Evolutionary conservation across 1,284 basidiomycete genomes (phyloP).

Genomic region (Leccinum angustisporum): DNA sequence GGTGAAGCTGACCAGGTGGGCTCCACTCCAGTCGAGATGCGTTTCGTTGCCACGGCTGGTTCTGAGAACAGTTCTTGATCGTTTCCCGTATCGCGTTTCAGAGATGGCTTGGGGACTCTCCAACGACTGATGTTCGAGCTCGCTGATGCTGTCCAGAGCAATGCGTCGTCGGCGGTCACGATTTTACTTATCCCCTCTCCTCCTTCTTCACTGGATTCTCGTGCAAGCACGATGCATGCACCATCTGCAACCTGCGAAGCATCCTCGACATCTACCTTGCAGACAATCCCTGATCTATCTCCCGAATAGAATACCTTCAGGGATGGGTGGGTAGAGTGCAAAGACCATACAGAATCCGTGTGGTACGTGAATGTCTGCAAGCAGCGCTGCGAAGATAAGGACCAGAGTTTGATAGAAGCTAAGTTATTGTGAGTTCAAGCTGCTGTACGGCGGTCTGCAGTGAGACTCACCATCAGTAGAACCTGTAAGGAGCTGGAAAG

Average conservation of each 20-base stretch:
- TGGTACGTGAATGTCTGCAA: slow-evolving; percentile 97
- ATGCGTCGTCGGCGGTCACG: slow-evolving; percentile 79
- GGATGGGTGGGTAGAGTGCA: slow-evolving; percentile 84
- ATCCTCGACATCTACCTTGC: slow-evolving; percentile 86
- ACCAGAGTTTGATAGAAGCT: slow-evolving; percentile 92
- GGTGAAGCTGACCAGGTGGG: slow-evolving; percentile 11
- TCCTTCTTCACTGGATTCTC: slow-evolving; percentile 48
- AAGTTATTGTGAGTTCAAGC: slow-evolving; percentile 19
- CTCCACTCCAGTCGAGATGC: slow-evolving; percentile 24
- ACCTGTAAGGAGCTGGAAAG: slow-evolving; percentile 75
- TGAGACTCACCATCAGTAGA: slow-evolving; percentile 74
- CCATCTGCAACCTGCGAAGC: slow-evolving; percentile 82
- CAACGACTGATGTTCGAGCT: slow-evolving; percentile 82
- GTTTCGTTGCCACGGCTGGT: slow-evolving; percentile 18
- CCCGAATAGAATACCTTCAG: slow-evolving; percentile 96
- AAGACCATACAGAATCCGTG: slow-evolving; percentile 92
- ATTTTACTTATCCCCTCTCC: slow-evolving; percentile 83
- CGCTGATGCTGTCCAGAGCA: slow-evolving; percentile 90
- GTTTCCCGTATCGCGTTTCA: slow-evolving; percentile 15
- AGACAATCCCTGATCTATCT: slow-evolving; percentile 87
- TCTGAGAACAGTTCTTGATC: slow-evolving; percentile 18
- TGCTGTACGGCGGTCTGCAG: not conserved
- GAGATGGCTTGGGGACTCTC: slow-evolving; percentile 40
- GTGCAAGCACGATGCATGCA: slow-evolving; percentile 83
- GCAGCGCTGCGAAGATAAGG: slow-evolving; percentile 82